Evolutionary conservation across 352 stramenopile genomes (phyloP).

Genomic region (Phytophthora melonis): DNA sequence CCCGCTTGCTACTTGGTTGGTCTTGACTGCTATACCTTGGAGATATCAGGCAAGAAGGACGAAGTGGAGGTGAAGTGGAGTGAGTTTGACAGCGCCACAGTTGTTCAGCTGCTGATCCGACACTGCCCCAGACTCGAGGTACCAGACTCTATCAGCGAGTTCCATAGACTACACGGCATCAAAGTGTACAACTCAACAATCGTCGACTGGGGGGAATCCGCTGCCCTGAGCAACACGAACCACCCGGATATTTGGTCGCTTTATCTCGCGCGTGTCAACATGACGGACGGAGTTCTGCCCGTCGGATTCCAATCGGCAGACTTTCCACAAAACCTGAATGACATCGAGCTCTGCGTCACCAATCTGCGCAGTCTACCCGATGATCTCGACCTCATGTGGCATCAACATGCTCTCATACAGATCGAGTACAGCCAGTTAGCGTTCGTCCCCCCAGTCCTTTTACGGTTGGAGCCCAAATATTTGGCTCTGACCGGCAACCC

Average conservation of each 20-base stretch:
- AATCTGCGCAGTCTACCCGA: slow-evolving; percentile 39
- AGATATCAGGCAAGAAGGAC: slow-evolving; percentile 10
- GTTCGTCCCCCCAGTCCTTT: slow-evolving; percentile 17
- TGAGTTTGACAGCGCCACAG: slow-evolving; percentile 27
- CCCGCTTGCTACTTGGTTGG: slow-evolving; percentile 38
- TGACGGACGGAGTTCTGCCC: slow-evolving; percentile 35
- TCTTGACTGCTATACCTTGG: slow-evolving; percentile 32
- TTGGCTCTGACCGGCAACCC: slow-evolving; percentile 33
- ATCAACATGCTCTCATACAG: slow-evolving; percentile 12
- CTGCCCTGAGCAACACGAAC: slow-evolving; percentile 13
- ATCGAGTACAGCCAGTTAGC: slow-evolving; percentile 28
- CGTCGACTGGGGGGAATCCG: slow-evolving; percentile 24
- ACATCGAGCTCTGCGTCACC: slow-evolving; percentile 45
- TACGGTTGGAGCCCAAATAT: slow-evolving; percentile 21
- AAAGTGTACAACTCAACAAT: slow-evolving; percentile 52
- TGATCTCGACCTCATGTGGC: slow-evolving; percentile 41
- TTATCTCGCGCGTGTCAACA: slow-evolving; percentile 31
- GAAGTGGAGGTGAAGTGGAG: slow-evolving; percentile 21
- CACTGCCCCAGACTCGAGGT: slow-evolving; percentile 41
- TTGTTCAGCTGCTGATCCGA: slow-evolving; percentile 36
- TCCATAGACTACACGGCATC: slow-evolving; percentile 19
- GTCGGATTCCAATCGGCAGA: slow-evolving; percentile 31
- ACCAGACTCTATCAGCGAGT: slow-evolving; percentile 17
- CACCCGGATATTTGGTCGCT: slow-evolving; percentile 38
- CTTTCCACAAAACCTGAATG: slow-evolving; percentile 34